Conservation (phyloP, 73 alveolate genomes). For the Paraurostyla sp. region DNA sequence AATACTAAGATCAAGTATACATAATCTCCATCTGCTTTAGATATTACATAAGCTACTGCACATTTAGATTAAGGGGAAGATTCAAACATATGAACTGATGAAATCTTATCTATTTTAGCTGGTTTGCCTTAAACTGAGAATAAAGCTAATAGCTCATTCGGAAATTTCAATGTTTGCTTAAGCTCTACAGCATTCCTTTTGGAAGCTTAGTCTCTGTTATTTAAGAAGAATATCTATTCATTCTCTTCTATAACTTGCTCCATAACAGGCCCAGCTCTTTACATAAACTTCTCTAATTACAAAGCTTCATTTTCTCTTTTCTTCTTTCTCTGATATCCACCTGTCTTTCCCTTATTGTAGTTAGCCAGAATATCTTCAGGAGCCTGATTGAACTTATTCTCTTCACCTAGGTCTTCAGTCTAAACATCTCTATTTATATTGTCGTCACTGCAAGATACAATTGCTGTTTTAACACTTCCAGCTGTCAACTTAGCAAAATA, state of each 20-base stretch:
- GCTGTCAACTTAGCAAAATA: slow-evolving; percentile 69
- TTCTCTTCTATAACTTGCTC: slow-evolving; percentile 72
- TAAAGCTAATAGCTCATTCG: slow-evolving; percentile 52
- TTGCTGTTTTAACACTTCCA: slow-evolving; percentile 59
- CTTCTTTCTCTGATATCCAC: not conserved
- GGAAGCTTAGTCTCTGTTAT: slow-evolving; percentile 46
- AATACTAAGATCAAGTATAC: slow-evolving; percentile 41
- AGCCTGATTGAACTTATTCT: slow-evolving; percentile 29
- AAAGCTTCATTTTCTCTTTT: slow-evolving; percentile 57
- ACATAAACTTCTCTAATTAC: slow-evolving; percentile 56
- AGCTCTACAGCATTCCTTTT: slow-evolving; percentile 75
- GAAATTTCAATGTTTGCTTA: slow-evolving; percentile 55
- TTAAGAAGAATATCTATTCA: slow-evolving; percentile 46
- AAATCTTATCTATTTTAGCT: slow-evolving; percentile 34
- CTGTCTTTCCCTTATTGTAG: slow-evolving; percentile 20
- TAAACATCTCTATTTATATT: slow-evolving; percentile 58
- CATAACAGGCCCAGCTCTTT: slow-evolving; percentile 70
- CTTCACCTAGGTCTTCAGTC: slow-evolving; percentile 67
- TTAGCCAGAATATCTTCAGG: slow-evolving; percentile 68
- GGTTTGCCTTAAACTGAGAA: not conserved
- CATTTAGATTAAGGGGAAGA: slow-evolving; percentile 71
- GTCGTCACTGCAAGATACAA: slow-evolving; percentile 61
- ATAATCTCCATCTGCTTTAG: not conserved
- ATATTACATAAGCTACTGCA: slow-evolving; percentile 62
- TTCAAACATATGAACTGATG: slow-evolving; percentile 64